Base-by-base conservation (phyloP, 257 asterid species). In the Linaria vulgaris region DNA sequence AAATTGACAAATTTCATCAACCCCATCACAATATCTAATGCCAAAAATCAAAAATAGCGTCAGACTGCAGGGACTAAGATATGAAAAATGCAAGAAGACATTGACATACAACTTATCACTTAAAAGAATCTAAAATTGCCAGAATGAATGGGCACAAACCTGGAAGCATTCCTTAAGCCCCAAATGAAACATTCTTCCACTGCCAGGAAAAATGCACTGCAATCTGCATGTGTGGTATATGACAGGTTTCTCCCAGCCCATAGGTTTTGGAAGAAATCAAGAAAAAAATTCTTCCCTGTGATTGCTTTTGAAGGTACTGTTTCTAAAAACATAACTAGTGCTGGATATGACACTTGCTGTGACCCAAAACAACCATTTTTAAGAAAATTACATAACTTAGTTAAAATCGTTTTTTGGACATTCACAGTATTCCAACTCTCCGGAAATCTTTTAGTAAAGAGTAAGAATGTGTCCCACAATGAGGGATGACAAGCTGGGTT, bases 311-410 rank as follows among this genome's bases (percentile, higher is more conserved):
- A 73, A 59, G 99, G 99, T 27, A 87, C 74, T 75, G 70, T 75
- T 74, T 90, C 95, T 66, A 94, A 78, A 77, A 94, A 84, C 57
- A 81, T 74, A 73, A 90, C 74, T 59, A 94, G 73, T 54, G 88
- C 85, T 15, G 99, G 97, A 77, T 94, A 94, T 24, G 99, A 94
- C 74, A 84, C 84, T 84, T 84, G 88, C 71, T 87, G 96, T 69
- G 99, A 94, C 79, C 99, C 99, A 84, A 82, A 90, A 75, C 99
- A 94, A 30, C 99, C 99, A 76, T 81, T 83, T 69, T 74, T 90
- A 34, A 94, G 94, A 80, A 94, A 94, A 72, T 76, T 76, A 82
- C 87, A 94, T 67, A 94, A 73, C 25, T 86, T 82, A 75, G 72
- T 79, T 30, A 90, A 52, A 68, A 90, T 66, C 49, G 77, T 79